Base-by-base conservation (phyloP, 2,329 filamentous ascomycete genomes). In the Furcasterigmium sp. region DNA sequence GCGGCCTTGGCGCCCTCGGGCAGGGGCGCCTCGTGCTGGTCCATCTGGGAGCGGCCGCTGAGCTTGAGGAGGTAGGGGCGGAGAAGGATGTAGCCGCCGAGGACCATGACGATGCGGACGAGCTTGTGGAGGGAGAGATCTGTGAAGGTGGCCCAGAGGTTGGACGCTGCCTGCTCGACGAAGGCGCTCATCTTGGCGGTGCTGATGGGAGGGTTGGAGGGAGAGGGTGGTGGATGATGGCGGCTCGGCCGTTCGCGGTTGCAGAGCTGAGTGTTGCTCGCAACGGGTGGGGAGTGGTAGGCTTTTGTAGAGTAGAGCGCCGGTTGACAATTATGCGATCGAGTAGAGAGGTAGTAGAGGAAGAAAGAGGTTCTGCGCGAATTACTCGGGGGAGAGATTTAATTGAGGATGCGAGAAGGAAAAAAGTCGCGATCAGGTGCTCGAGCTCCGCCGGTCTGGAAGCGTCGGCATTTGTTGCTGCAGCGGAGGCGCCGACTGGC, bases 21-120 rank as follows among this genome's bases (percentile, higher is more conserved):
- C 53, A 78, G 69, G 50, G 71, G 69, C 49, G 78, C 73, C 55
- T 82, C 72, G 57, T 85, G 71, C 58, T 83, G 72, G 55, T 74
- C 74, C 60, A 82, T 77, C 57, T 87, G 80, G 49, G 74, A 64
- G 54, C 77, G 79, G 47, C 74, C 78, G 53, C 80, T 81, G 29
- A 80, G 63, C 57, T 84, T 84, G 56, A 91, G 73, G 41, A 91
- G 62, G 60, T 88, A 89, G 0, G 87, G 87, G 1, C 88, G 81
- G 19, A 89, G 56, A 41, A 93, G 75, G 50, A 82, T 59, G 68
- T 91, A 94, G 43, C 78, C 82, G 55, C 87, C 79, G 17, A 89
- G 76, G 48, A 89, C 76, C 51, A 81, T 73, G 52, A 88, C 64
- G 45, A 93, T 73, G 38, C 87, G 85, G 54, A 93, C 73, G 70